Percentiles rank a stretch among this genome's conserved stretches.
phyloP scores from a whole-genome alignment of 371 early-diverging fungal species.

The Synchytrium microbalum region DNA sequence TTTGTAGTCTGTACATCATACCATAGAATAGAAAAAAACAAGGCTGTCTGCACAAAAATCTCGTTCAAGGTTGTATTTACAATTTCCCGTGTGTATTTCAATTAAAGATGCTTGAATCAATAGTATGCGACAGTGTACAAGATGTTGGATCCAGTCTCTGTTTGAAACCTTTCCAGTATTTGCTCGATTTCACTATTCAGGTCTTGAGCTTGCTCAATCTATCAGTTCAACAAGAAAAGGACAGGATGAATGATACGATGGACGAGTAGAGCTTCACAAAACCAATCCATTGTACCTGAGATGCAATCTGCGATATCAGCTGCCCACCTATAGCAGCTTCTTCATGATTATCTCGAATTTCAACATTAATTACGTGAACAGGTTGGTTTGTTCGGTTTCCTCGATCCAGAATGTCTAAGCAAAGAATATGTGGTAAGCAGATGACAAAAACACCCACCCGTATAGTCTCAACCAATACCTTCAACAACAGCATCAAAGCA shows the following conservation, averaged over 20 bases:
- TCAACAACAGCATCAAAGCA: conserved; percentile 91
- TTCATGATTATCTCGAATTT: conserved; percentile 88
- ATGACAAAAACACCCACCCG: background rate
- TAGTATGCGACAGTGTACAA: too few species aligned
- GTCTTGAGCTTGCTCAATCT: conserved; percentile 63
- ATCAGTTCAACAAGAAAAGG: background rate
- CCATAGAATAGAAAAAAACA: too few species aligned
- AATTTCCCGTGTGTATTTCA: too few species aligned
- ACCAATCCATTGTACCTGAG: background rate
- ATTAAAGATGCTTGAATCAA: too few species aligned
- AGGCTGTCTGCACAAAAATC: too few species aligned
- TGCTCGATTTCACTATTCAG: conserved; percentile 74
- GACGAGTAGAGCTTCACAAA: conserved; percentile 3
- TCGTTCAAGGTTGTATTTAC: too few species aligned
- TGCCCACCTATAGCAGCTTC: conserved; percentile 82
- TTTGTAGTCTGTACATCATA: too few species aligned
- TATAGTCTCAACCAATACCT: conserved; percentile 37
- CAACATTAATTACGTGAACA: conserved; percentile 92
- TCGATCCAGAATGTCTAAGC: conserved; percentile 62
- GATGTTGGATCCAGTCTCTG: background rate
- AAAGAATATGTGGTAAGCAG: background rate
- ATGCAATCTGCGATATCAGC: conserved; percentile 68
- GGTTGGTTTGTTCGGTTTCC: conserved; percentile 59
- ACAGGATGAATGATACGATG: background rate
- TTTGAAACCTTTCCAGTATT: conserved; percentile 62